These are phyloP conservation scores for Leccinellum rugosiceps DNA, from an alignment of 768 basidiomycete species.

Conservation along the genomic window DNA sequence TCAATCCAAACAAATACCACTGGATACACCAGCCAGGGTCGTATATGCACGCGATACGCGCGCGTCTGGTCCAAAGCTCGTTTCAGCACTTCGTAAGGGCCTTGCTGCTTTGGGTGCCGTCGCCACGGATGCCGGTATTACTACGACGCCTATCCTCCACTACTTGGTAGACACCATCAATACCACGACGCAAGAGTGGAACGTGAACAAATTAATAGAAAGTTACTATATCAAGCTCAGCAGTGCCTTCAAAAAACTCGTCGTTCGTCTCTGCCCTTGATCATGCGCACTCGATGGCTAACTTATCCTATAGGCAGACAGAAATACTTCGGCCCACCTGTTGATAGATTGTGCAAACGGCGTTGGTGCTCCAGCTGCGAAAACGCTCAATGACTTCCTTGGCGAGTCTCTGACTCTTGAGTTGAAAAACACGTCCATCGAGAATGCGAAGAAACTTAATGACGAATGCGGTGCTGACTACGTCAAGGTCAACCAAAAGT, in stretches of 20 bases:
- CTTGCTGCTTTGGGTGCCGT: conserved; percentile 69
- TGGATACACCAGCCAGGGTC: conserved; percentile 74
- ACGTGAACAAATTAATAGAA: conserved; percentile 76
- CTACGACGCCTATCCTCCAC: conserved; percentile 93
- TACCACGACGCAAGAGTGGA: conserved; percentile 73
- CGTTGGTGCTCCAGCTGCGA: conserved; percentile 77
- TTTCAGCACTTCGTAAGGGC: conserved; percentile 79
- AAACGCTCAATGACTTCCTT: conserved; percentile 57
- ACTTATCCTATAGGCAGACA: conserved; percentile 48
- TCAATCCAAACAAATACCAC: conserved; percentile 65
- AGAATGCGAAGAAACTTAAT: conserved; percentile 74
- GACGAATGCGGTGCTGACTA: conserved; percentile 90
- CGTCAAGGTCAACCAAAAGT: conserved; percentile 89
- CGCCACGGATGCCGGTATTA: conserved; percentile 73
- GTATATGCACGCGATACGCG: conserved; percentile 94
- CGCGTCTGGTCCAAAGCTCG: conserved; percentile 75
- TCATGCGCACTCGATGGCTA: conserved; percentile 1
- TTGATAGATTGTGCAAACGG: conserved; percentile 99
- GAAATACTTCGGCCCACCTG: conserved; percentile 53
- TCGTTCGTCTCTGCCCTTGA: conserved; percentile 51
- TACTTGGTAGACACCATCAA: conserved; percentile 92
- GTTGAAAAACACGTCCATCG: conserved; percentile 65
- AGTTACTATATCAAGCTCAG: conserved; percentile 85
- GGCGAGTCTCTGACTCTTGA: conserved; percentile 57
- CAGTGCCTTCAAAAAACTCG: conserved; percentile 77